A percentile compares a stretch with the other conserved stretches of the same genome.
phyloP scores from a whole-genome alignment of 805 yeast species.

The Wickerhamiella sorbophila region DNA sequence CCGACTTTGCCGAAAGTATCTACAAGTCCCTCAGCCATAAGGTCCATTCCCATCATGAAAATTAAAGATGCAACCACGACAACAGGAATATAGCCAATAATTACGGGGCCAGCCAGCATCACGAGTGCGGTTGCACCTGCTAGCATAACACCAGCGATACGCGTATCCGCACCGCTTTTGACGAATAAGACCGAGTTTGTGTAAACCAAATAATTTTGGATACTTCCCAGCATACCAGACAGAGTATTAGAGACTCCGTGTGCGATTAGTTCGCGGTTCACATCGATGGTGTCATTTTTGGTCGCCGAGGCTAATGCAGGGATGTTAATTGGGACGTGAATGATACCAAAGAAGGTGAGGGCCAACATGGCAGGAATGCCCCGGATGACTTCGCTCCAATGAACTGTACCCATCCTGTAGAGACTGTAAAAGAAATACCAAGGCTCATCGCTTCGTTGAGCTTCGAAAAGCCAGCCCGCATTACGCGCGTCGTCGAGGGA shows the following conservation, averaged over 20 bases:
- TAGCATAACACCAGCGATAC: slow-evolving; percentile 78
- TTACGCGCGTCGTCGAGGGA: slow-evolving; percentile 46
- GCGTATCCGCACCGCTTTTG: slow-evolving; percentile 84
- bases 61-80: slow-evolving; percentile 92
- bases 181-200: slow-evolving; percentile 86
- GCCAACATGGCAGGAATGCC: slow-evolving; percentile 92
- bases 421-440: slow-evolving; percentile 79
- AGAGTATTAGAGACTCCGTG: slow-evolving; percentile 85
- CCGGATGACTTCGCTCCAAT: slow-evolving; percentile 52
- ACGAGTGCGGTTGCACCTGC: slow-evolving; percentile 69
- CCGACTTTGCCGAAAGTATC: slow-evolving; percentile 73
- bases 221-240: slow-evolving; percentile 73
- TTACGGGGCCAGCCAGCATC: slow-evolving; percentile 78
- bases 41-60: slow-evolving; percentile 79
- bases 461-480: slow-evolving; percentile 71
- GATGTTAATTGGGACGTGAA: slow-evolving; percentile 95
- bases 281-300: slow-evolving; percentile 65
- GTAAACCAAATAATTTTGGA: slow-evolving; percentile 89
- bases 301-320: slow-evolving; percentile 91
- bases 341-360: slow-evolving; percentile 82
- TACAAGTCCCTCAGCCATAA: slow-evolving; percentile 68
- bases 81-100: slow-evolving; percentile 89
- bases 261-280: slow-evolving; percentile 84
- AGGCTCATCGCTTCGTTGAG: slow-evolving; percentile 50
- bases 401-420: slow-evolving; percentile 56